phyloP scores from a whole-genome alignment of 1,139 yeast species.

The Blastobotrys buckinghamii region DNA sequence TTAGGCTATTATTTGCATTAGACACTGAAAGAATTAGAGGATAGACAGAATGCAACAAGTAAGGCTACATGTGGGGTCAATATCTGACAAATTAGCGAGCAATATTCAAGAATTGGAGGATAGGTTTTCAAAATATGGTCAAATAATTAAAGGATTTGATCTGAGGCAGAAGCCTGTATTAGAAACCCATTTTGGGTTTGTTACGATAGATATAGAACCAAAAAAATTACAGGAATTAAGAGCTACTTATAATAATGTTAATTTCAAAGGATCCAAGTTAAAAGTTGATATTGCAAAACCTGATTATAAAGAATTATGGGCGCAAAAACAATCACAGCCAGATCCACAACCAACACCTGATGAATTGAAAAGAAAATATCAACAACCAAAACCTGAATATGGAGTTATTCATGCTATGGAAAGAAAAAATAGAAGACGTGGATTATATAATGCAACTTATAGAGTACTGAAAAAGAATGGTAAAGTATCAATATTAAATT shows the following conservation, averaged over 20 bases:
- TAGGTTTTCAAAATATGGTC: constrained; percentile 49
- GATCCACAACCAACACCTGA: constrained; percentile 35
- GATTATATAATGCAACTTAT: constrained; percentile 52
- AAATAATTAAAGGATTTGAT: constrained; percentile 40
- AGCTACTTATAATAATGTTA: constrained; percentile 57
- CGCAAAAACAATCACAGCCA: constrained; percentile 33
- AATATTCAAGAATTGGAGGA: constrained; percentile 40
- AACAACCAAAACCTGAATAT: constrained; percentile 37
- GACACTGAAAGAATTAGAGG: background rate
- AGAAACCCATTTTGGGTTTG: constrained; percentile 60
- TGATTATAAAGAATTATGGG: constrained; percentile 42
- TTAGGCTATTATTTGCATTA: too few species aligned
- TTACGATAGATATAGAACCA: constrained; percentile 50
- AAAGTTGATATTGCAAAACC: constrained; percentile 47
- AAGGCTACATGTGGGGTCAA: constrained; percentile 64
- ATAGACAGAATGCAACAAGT: constrained; percentile 1
- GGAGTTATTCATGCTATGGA: constrained; percentile 59
- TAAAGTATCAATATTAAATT: constrained; percentile 53
- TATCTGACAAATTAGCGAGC: constrained; percentile 49
- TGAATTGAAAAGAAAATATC: constrained; percentile 39
- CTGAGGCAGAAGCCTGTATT: constrained; percentile 43
- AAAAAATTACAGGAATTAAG: constrained; percentile 45
- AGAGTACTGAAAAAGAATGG: constrained; percentile 52
- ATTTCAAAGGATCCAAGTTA: constrained; percentile 67
- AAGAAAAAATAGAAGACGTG: constrained; percentile 49